Base-by-base conservation (phyloP, 129 eudicot species). In the Solidago caesia region DNA sequence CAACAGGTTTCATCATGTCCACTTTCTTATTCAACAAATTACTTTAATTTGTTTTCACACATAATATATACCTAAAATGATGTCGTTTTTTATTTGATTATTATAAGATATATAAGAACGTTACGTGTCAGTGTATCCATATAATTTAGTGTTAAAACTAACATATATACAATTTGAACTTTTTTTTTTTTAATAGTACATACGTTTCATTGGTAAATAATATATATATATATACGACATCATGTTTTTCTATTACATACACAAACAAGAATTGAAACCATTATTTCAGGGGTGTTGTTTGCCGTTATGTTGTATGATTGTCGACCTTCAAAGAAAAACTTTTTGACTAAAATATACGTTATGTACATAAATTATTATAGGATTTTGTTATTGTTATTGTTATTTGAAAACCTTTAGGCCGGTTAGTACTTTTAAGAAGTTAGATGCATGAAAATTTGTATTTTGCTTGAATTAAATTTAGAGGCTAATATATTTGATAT, bases 1-100 rank as follows among this genome's bases (percentile, higher is more conserved):
- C 92, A 87, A 61, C 92, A 87, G 92, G 92, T 86, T 73, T 73
- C 21, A 27, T 66, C 52, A 25, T 12, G 5, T 51, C 11, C 44
- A 46, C 56, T 56, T 61, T 45, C 21, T 21, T 21, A 21, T 21
- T 21, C 44, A 53, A n/a, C 29, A 33, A 33, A 1, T 1, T 33
- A 33, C 3, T 33, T 68, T 46, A 58, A 33, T 55, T 33, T 16
- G 29, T 63, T 49, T 39, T 70, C n/a, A 78, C 45, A 41, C 55
- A 39, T 39, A 44, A 44, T 55, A 63, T 63, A 77, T 42, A 33
- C 39, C 39, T 33, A 61, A 58, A 6, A 8, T 75, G n/a, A 56
- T 39, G 7, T 7, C 1, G 9, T 21, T 7, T 8, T 4, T 48
- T 42, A 61, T 53, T 53, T 72, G n/a, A 64, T 45, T 55, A 25